Percentiles rank a stretch among this genome's conserved stretches.
Conservation (phyloP, 768 basidiomycete genomes). For the Steccherinum ochraceum region DNA sequence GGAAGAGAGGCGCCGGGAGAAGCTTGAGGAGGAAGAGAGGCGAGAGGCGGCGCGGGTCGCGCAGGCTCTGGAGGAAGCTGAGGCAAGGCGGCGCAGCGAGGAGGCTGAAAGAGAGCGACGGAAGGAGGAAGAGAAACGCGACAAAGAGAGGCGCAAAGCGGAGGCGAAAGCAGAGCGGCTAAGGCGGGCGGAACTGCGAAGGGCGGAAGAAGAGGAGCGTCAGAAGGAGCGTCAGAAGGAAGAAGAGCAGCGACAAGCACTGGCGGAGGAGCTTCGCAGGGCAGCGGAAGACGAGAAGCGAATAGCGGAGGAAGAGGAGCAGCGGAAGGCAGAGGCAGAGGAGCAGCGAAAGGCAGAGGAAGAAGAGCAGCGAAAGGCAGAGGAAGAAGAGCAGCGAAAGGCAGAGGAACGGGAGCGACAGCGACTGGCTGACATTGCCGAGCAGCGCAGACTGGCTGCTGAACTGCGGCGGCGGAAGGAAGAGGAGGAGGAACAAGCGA, state of each 20-base stretch:
- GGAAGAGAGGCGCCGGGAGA: slow-evolving; percentile 15
- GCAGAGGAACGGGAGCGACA: slow-evolving; percentile 11
- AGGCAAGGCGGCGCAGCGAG: slow-evolving; percentile 15
- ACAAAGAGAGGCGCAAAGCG: background rate
- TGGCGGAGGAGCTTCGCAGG: slow-evolving; percentile 22
- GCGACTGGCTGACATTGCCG: slow-evolving; percentile 13
- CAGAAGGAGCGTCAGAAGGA: slow-evolving; percentile 13
- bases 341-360: slow-evolving; percentile 6
- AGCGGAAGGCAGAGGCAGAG: slow-evolving; percentile 1
- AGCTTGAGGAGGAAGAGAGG: slow-evolving; percentile 20
- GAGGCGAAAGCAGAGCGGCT: slow-evolving; percentile 2
- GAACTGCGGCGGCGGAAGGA: too few species aligned
- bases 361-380: slow-evolving; percentile 24
- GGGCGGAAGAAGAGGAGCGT: slow-evolving; percentile 9
- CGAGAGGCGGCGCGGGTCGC: slow-evolving; percentile 8
- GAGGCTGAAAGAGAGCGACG: slow-evolving; percentile 11
- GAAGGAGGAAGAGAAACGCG: slow-evolving; percentile 10
- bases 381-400: slow-evolving; percentile 16
- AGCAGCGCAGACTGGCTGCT: too few species aligned
- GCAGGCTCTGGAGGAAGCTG: slow-evolving; percentile 9
- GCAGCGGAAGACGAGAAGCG: slow-evolving; percentile 1
- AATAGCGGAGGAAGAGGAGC: slow-evolving; percentile 11
- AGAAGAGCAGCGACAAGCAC: slow-evolving; percentile 9
- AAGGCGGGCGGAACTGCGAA: slow-evolving; percentile 8
- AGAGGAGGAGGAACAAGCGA: too few species aligned